Evolutionary conservation across 768 basidiomycete species (phyloP), one percentile per base, ranked within the genome.

Genomic region (Austroboletus festivus): DNA sequence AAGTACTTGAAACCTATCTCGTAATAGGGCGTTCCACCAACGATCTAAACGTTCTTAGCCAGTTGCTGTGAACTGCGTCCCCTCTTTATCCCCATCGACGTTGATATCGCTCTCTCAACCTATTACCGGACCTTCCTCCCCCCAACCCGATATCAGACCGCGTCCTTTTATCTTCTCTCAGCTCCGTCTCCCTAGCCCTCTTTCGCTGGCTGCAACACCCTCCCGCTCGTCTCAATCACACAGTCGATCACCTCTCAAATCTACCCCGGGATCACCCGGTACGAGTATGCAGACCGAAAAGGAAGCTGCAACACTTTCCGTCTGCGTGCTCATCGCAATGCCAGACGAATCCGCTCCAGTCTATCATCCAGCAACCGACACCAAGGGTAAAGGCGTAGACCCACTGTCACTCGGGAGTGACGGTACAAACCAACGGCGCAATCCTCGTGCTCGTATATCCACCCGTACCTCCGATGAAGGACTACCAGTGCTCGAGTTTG

Each of bases 271-370:
- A 13, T 28, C 28, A 28, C 28, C 46, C n/a, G 38, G 45, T 18
- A 18, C 42, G 13, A 31, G 12, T n/a, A 0, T 16, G 9, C 21
- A 2, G 8, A 16, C 20, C 15, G 49, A 51, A 42, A 47, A 46
- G 20, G 47, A 51, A 3, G 8, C 46, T 2, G 39, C 43, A 1
- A 49, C 35, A 0, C 21, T 62, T 19, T 13, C 50, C 10, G 43
- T 63, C 4, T 63, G 48, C 24, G 46, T 62, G 3, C 51, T 62
- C 16, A 41, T 62, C 28, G 53, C 58, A 26, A 63, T 62, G 61
- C 61, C 61, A 20, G 50, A 60, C 23, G 24, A 34, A 15, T 46
- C 50, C 3, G 30, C 53, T 2, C 52, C 53, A 0, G 44, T 34
- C 5, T 21, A 49, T 31, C 48, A 21, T 28, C 28, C 28, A 12